Evolutionary conservation across 371 early-diverging fungal species (phyloP).

Genomic region (Mortierella sp.): DNA sequence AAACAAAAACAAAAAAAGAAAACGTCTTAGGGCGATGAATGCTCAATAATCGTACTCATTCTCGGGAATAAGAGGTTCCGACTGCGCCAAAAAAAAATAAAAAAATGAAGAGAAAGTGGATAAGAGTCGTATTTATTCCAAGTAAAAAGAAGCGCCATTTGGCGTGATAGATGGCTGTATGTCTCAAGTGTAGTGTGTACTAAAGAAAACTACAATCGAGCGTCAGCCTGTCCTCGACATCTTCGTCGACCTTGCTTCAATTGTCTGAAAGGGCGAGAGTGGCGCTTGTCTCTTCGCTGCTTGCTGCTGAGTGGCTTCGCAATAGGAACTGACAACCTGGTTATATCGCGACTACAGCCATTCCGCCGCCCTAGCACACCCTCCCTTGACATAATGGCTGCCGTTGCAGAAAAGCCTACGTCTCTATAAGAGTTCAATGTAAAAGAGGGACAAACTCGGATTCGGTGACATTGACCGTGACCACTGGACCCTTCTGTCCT

Average conservation of each 20-base stretch:
- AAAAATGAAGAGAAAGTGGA: background rate
- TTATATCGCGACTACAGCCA: background rate
- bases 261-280: too few species aligned
- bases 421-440: background rate
- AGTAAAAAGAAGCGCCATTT: background rate
- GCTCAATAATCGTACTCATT: background rate
- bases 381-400: background rate
- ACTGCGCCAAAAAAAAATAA: conserved; percentile 1
- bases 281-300: background rate
- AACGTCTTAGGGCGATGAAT: background rate
- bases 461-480: conserved; percentile 6
- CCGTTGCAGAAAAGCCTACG: too few species aligned
- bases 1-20: background rate
- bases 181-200: background rate
- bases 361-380: background rate
- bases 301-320: background rate
- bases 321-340: background rate
- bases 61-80: background rate
- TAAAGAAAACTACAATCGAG: background rate
- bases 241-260: background rate
- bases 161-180: background rate
- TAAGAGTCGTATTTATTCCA: background rate
- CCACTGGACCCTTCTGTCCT: background rate
- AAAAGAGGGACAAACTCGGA: conserved; percentile 2
- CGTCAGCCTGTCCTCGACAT: background rate